Evolutionary conservation across 2,329 filamentous ascomycete genomes (phyloP), one percentile per base, ranked within the genome.

Genomic region (Sporothrix protearum): DNA sequence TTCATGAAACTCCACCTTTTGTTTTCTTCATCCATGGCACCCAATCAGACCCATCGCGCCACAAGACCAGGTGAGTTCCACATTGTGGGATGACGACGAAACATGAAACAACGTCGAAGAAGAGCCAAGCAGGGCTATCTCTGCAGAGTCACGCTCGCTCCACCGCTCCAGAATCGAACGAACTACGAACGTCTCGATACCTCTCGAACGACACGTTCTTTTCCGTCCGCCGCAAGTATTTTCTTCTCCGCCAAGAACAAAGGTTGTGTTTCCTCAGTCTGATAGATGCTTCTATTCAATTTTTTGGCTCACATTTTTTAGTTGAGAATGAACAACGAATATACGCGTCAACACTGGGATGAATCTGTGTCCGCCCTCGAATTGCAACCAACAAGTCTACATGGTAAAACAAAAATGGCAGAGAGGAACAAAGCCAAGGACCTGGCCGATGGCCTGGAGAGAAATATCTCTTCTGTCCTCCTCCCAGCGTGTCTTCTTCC

Each of bases 21-120:
- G 9, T 63, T 45, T 8, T 63, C 22, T 9, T 19, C n/a, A n/a
- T 47, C 28, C 30, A 63, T 45, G n/a, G 2, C 59, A 30, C 55
- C 36, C 36, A 42, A 42, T 36, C n/a, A 36, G 42, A 63, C 22
- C 36, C 5, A 63, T 45, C 36, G n/a, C n/a, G 36, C 36, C 59
- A 42, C n/a, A 25, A 36, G 19, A 3, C 36, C 3, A 16, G 9
- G 7, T 22, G 10, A 16, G 59, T 63, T 22, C 36, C 59, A 45
- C 36, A 42, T 45, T 45, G 59, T 42, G 59, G 59, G 39, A 42
- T 42, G 19, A 22, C 47, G 67, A 69, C 67, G 67, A 69, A 69
- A 69, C 67, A 69, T 69, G 67, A 69, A 69, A 69, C 67, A 19
- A 45, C 30, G 53, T 22, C 42, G 10, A 22, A 22, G 22, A 59